These are phyloP conservation scores for Phytophthora tentaculata DNA, from an alignment of 352 stramenopile genomes.

Conservation along the genomic window DNA sequence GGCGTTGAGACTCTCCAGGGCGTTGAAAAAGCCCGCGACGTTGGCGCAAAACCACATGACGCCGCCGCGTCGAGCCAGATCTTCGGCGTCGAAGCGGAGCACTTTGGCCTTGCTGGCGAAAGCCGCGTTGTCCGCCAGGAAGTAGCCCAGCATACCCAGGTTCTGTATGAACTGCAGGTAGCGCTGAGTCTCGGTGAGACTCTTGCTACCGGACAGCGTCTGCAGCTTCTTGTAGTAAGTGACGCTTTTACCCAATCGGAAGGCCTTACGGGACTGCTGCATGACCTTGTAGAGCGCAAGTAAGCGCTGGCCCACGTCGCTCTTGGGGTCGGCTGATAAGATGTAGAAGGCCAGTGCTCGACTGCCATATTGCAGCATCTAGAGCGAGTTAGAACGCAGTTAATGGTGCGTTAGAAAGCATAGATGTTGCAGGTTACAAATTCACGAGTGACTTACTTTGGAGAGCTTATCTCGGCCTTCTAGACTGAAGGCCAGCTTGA, in stretches of 20 bases:
- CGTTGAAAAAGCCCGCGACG: slow-evolving; percentile 77
- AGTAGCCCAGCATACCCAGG: slow-evolving; percentile 86
- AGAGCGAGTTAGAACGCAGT: neutral
- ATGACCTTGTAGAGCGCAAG: slow-evolving; percentile 81
- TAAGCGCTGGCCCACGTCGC: slow-evolving; percentile 75
- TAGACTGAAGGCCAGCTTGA: slow-evolving; percentile 77
- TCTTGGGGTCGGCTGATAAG: slow-evolving; percentile 82
- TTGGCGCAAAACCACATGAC: slow-evolving; percentile 88
- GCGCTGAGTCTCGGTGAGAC: slow-evolving; percentile 45
- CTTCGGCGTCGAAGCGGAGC: slow-evolving; percentile 64
- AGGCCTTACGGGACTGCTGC: slow-evolving; percentile 85
- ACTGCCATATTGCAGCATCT: slow-evolving; percentile 87
- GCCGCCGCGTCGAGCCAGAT: slow-evolving; percentile 69
- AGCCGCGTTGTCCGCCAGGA: slow-evolving; percentile 88
- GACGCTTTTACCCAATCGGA: slow-evolving; percentile 85
- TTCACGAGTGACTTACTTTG: slow-evolving; percentile 57
- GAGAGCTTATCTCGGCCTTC: slow-evolving; percentile 89
- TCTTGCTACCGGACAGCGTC: slow-evolving; percentile 62
- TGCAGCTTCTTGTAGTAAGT: slow-evolving; percentile 85
- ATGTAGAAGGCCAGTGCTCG: slow-evolving; percentile 83
- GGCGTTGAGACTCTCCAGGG: slow-evolving; percentile 73
- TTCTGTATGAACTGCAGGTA: slow-evolving; percentile 85
- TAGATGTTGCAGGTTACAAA: neutral
- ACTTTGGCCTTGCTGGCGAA: slow-evolving; percentile 86
- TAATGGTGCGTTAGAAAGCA: slow-evolving; percentile 23